A percentile compares a stretch with the other conserved stretches of the same genome.
phyloP scores from a whole-genome alignment of 495 filamentous ascomycete genomes.

The Xeromyces bisporus region DNA sequence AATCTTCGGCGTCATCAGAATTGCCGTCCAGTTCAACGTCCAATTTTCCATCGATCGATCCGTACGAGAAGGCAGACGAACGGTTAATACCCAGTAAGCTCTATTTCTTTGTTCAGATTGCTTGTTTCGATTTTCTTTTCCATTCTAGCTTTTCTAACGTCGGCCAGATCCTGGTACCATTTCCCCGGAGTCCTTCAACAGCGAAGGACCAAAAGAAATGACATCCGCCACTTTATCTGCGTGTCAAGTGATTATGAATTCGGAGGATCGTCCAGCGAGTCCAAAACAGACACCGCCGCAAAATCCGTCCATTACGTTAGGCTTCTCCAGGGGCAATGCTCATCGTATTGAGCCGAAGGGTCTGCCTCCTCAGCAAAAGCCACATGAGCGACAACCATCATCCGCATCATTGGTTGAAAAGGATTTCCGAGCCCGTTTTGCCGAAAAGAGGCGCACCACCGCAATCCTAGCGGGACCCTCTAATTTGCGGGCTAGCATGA shows the following conservation, averaged over 20 bases:
- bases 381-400: conserved; percentile 4
- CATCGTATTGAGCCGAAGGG: conserved; percentile 1
- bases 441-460: conserved; percentile 8
- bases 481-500: too few relatives aligned
- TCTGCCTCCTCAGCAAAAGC: neutral
- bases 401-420: conserved; percentile 10
- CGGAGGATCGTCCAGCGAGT: neutral
- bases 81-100: too few relatives aligned
- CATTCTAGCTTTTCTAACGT: too few relatives aligned
- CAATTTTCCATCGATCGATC: neutral
- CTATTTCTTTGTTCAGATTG: too few relatives aligned
- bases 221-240: neutral
- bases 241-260: neutral
- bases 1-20: neutral
- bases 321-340: conserved; percentile 4
- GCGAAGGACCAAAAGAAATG: neutral
- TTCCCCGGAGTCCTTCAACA: neutral
- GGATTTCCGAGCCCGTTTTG: conserved; percentile 17
- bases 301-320: neutral
- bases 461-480: too few relatives aligned
- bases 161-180: neutral
- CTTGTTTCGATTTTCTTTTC: too few relatives aligned
- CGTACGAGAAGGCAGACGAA: neutral
- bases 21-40: neutral
- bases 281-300: neutral